Conservation (phyloP, 768 basidiomycete species). For the Russula sp. region DNA sequence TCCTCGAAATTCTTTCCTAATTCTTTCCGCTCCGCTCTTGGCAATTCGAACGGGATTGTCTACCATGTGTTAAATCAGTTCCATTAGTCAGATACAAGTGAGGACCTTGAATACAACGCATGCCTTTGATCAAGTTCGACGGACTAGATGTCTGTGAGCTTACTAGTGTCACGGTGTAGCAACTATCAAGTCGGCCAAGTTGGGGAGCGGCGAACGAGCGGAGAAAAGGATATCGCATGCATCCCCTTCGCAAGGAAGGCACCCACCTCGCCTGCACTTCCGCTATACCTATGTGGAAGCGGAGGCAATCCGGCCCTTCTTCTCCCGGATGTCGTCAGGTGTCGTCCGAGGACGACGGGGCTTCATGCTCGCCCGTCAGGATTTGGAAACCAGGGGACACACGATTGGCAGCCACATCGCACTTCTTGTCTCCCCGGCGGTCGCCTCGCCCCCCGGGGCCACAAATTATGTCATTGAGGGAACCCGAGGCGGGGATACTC, state of each 20-base stretch:
- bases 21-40: neutral
- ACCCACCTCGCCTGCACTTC: constrained; percentile 3
- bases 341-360: constrained; percentile 21
- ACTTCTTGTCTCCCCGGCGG: constrained; percentile 6
- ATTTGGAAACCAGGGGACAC: constrained; percentile 17
- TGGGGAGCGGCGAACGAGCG: neutral
- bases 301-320: constrained; percentile 12
- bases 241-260: constrained; percentile 1
- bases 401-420: constrained; percentile 15
- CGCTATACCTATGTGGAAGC: constrained; percentile 13
- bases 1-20: neutral
- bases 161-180: neutral
- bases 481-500: neutral
- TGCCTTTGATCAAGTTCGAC: neutral
- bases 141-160: neutral
- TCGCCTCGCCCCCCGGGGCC: neutral
- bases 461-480: constrained; percentile 19
- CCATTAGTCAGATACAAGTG: neutral
- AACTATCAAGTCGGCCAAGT: neutral
- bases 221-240: neutral
- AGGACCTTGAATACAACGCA: neutral
- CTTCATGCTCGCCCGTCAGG: constrained; percentile 4
- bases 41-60: neutral
- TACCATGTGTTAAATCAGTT: neutral
- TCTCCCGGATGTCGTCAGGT: constrained; percentile 17